Evolutionary conservation across 2,329 filamentous ascomycete genomes (phyloP).

Genomic region (Colletotrichum liaoningense): DNA sequence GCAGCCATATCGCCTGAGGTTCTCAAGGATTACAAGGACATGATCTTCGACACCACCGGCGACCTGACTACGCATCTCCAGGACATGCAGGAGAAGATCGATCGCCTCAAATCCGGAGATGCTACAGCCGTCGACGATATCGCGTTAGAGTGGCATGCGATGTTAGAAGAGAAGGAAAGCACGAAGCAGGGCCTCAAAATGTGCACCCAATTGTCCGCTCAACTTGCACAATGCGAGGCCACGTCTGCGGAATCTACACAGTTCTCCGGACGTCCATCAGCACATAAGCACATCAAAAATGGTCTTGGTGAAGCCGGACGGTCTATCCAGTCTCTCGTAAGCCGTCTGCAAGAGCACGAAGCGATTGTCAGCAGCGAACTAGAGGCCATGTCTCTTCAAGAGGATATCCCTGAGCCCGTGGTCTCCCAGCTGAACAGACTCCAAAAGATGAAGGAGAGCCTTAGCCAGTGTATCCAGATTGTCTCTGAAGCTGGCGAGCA

Average conservation of each 20-base stretch:
- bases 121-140: constrained; percentile 25
- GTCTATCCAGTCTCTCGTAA: constrained; percentile 36
- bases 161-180: constrained; percentile 38
- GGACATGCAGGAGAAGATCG: constrained; percentile 23
- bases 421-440: constrained; percentile 33
- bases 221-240: constrained; percentile 33
- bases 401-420: not conserved
- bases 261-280: constrained; percentile 37
- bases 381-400: constrained; percentile 35
- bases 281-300: constrained; percentile 37
- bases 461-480: constrained; percentile 37
- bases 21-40: constrained; percentile 38
- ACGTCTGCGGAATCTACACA: constrained; percentile 32
- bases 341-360: constrained; percentile 36
- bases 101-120: not conserved
- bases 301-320: constrained; percentile 34
- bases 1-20: constrained; percentile 30
- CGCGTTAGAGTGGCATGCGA: constrained; percentile 1
- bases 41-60: constrained; percentile 30
- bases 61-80: constrained; percentile 29
- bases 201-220: constrained; percentile 39
- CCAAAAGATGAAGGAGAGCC: constrained; percentile 38
- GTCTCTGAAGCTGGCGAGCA: no score
- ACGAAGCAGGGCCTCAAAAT: constrained; percentile 39
- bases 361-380: constrained; percentile 34